phyloP scores from a whole-genome alignment of 805 yeast genomes.

The Torulaspora franciscae region DNA sequence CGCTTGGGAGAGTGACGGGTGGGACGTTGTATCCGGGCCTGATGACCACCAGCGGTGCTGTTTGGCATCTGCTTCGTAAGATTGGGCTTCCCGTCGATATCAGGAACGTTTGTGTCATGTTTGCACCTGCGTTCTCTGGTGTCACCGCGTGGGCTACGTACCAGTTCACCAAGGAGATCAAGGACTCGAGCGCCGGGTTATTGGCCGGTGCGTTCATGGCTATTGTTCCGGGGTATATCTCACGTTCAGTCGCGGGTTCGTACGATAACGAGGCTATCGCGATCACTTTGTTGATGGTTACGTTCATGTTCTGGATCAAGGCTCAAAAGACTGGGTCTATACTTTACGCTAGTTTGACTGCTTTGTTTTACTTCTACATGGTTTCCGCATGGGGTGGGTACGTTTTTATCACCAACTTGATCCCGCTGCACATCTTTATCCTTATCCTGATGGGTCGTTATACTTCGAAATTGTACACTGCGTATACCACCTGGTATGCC shows the following conservation, averaged over 20 bases:
- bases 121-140: constrained; percentile 96
- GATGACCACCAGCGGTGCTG: constrained; percentile 93
- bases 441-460: constrained; percentile 92
- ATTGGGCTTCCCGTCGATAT: constrained; percentile 84
- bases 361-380: constrained; percentile 93
- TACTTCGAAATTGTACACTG: constrained; percentile 72
- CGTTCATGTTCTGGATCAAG: constrained; percentile 94
- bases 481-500: constrained; percentile 95
- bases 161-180: constrained; percentile 81
- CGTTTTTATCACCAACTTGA: constrained; percentile 95
- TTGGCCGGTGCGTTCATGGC: constrained; percentile 93
- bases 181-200: constrained; percentile 83
- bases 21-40: constrained; percentile 97
- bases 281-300: constrained; percentile 88
- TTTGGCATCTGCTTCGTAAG: constrained; percentile 66
- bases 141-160: constrained; percentile 88
- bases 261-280: constrained; percentile 99
- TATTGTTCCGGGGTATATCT: constrained; percentile 97
- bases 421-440: constrained; percentile 91
- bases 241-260: constrained; percentile 97
- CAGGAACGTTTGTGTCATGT: constrained; percentile 88
- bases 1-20: constrained; percentile 97
- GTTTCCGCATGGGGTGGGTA: constrained; percentile 99
- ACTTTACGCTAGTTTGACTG: constrained; percentile 75
- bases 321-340: constrained; percentile 88